Conservation (phyloP, 108 stramenopile species). For the Skeletonema tropicum region DNA sequence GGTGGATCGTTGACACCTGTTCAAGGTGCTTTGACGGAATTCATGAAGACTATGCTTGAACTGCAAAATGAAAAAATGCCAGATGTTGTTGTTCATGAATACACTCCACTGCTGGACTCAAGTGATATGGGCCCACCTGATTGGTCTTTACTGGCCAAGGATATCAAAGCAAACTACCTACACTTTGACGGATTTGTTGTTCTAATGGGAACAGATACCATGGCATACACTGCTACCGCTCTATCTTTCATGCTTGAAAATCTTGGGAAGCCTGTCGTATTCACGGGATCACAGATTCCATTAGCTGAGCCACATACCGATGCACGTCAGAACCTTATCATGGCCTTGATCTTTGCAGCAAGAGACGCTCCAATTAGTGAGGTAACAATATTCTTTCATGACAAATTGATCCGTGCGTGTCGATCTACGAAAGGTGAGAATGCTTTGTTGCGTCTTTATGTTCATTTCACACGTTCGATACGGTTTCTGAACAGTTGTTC, state of each 20-base stretch:
- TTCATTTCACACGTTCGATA: background rate
- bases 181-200: conserved; percentile 97
- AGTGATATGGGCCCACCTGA: conserved; percentile 91
- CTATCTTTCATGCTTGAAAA: conserved; percentile 98
- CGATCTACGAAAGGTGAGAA: background rate
- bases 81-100: conserved; percentile 74
- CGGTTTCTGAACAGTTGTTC: background rate
- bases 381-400: conserved; percentile 95
- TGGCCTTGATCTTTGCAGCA: conserved; percentile 92
- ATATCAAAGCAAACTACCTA: conserved; percentile 71
- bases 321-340: conserved; percentile 95
- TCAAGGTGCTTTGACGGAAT: conserved; percentile 76
- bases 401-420: conserved; percentile 71
- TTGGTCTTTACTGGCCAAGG: conserved; percentile 79
- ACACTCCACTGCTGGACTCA: conserved; percentile 80
- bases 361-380: conserved; percentile 77
- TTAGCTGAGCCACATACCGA: conserved; percentile 93
- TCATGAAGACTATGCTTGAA: conserved; percentile 79
- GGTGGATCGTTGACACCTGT: conserved; percentile 73
- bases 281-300: conserved; percentile 94
- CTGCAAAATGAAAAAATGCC: conserved; percentile 80
- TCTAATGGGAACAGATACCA: conserved; percentile 96
- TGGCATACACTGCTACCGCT: conserved; percentile 95
- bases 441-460: background rate
- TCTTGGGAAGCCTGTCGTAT: conserved; percentile 95